Percentiles rank a stretch among this genome's conserved stretches.
phyloP scores from a whole-genome alignment of 2,329 filamentous ascomycete genomes.

The Clonostachys solani region DNA sequence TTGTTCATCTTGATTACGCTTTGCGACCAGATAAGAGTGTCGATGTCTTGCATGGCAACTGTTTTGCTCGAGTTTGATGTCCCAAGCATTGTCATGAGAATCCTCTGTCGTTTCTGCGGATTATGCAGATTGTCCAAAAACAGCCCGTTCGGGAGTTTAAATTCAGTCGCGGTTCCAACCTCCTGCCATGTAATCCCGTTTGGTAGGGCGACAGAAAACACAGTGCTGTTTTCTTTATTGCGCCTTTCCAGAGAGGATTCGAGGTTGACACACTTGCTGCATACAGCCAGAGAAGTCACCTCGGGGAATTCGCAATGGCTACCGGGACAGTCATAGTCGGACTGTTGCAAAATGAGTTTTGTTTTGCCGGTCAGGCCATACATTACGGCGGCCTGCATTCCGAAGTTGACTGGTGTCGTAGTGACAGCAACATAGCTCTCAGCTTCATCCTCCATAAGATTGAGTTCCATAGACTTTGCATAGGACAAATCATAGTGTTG shows the following conservation, averaged over 20 bases:
- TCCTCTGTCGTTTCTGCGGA: neutral
- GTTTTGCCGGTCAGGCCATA: neutral
- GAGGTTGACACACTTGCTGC: neutral
- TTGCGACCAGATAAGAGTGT: neutral
- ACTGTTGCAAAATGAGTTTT: neutral
- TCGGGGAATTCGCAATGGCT: neutral
- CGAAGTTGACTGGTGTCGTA: neutral
- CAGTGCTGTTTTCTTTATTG: too few relatives aligned
- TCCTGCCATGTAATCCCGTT: neutral
- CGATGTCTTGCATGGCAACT: neutral
- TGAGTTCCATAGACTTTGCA: too few relatives aligned
- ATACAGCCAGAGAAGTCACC: neutral
- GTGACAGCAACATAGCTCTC: too few relatives aligned
- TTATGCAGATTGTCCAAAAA: neutral
- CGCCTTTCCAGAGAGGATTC: neutral
- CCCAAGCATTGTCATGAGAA: neutral
- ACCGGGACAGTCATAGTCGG: neutral
- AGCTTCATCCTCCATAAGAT: too few relatives aligned
- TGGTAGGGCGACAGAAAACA: neutral
- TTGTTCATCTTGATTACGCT: neutral
- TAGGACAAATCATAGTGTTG: neutral
- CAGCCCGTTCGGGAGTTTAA: neutral
- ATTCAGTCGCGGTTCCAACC: neutral
- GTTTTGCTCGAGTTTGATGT: neutral
- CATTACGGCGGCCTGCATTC: neutral